phyloP scores from a whole-genome alignment of 2,329 filamentous ascomycete genomes.

The Neopestalotiopsis rosae region DNA sequence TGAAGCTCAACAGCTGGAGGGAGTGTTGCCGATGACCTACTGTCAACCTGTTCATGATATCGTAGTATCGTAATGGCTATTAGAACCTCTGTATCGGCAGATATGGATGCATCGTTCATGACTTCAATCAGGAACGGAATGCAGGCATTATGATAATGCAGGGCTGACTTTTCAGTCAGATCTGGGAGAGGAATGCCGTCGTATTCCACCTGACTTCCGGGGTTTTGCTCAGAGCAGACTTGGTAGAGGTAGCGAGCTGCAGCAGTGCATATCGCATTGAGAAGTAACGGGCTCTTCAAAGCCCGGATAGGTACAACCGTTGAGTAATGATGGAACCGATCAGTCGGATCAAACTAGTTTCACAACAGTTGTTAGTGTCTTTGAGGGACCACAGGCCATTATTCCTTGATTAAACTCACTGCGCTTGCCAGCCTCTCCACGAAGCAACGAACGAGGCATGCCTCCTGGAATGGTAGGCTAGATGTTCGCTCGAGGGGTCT shows the following conservation, averaged over 20 bases:
- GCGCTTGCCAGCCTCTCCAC: neutral
- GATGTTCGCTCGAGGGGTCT: neutral
- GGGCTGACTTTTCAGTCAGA: neutral
- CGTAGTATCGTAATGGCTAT: slow-evolving; percentile 1
- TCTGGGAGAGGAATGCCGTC: neutral
- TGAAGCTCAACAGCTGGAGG: neutral
- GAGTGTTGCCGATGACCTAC: neutral
- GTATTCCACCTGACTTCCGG: neutral
- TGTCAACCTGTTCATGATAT: slow-evolving; percentile 2
- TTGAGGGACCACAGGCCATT: neutral
- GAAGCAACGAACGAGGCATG: slow-evolving; percentile 2
- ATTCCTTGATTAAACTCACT: neutral
- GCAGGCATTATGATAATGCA: slow-evolving; percentile 2
- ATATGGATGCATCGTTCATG: neutral
- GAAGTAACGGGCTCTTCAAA: neutral
- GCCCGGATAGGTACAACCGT: neutral
- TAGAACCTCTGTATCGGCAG: neutral
- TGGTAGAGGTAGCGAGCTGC: slow-evolving; percentile 1
- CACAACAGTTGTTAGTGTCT: too few species aligned
- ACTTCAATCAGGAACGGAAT: neutral
- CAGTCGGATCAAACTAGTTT: neutral
- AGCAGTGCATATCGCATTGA: neutral
- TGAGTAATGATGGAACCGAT: neutral
- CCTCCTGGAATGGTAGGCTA: neutral
- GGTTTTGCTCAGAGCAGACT: neutral